Percentiles rank a stretch among this genome's conserved stretches.
These are phyloP conservation scores for Lodderomyces pseudojiufengensis DNA, from an alignment of 1,139 yeast species.

Conservation along the genomic window DNA sequence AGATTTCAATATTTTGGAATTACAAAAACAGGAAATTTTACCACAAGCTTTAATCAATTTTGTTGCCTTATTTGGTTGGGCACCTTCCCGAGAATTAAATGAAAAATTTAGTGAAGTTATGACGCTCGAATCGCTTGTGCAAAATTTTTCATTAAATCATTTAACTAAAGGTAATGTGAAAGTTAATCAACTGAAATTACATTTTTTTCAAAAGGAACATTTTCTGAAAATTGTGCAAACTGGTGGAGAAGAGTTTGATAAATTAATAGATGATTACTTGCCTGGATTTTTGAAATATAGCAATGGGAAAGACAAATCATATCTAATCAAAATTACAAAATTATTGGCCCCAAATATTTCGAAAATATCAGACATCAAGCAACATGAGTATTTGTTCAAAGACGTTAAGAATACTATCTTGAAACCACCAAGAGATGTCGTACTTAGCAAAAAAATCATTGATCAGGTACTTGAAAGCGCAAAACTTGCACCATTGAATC, in stretches of 20 bases:
- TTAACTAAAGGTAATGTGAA: conserved; percentile 92
- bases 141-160: conserved; percentile 53
- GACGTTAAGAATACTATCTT: conserved; percentile 29
- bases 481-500: no score
- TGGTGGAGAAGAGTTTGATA: conserved; percentile 27
- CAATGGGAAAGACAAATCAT: conserved; percentile 15
- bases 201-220: conserved; percentile 72
- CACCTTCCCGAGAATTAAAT: conserved; percentile 64
- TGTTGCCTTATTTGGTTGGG: conserved; percentile 92
- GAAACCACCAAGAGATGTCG: conserved; percentile 10
- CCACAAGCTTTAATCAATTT: conserved; percentile 89
- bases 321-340: conserved; percentile 24
- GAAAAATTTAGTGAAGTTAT: conserved; percentile 58
- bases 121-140: conserved; percentile 49
- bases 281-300: conserved; percentile 19
- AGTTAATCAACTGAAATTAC: conserved; percentile 73
- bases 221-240: conserved; percentile 30
- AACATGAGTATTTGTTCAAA: conserved; percentile 49
- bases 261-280: conserved; percentile 29
- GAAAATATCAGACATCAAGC: conserved; percentile 45
- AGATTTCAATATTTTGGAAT: conserved; percentile 64
- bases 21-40: conserved; percentile 60
- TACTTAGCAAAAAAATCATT: conserved; percentile 7
- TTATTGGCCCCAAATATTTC: conserved; percentile 40
- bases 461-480: conserved; percentile 5